A percentile compares a stretch with the other conserved stretches of the same genome.
Evolutionary conservation across 2,329 filamentous ascomycete species (phyloP).

Genomic region (Aspergillus sojae): DNA sequence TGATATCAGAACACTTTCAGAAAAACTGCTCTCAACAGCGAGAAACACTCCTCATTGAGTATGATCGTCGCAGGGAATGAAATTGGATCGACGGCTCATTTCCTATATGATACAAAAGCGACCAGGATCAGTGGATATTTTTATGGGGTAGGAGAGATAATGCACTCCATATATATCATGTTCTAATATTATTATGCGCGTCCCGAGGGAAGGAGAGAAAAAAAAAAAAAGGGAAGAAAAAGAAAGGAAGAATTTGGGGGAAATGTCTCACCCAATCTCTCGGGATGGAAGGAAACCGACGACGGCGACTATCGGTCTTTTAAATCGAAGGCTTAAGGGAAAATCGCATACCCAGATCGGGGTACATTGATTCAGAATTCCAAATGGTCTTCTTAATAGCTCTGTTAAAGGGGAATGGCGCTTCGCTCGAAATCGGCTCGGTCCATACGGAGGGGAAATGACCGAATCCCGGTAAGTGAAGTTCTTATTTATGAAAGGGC

Average conservation of each 20-base stretch:
- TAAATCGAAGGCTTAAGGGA: not conserved
- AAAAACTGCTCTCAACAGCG: not conserved
- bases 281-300: not conserved
- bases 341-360: not conserved
- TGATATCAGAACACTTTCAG: not conserved
- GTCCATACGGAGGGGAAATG: not conserved
- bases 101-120: not conserved
- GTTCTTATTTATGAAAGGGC: not conserved
- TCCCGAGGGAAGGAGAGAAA: not conserved
- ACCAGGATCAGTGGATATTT: not conserved
- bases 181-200: not conserved
- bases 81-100: slow-evolving; percentile 4
- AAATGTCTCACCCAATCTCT: not conserved
- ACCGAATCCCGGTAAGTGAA: not conserved
- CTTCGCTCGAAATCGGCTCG: not conserved
- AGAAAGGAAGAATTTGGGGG: not conserved
- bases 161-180: not conserved
- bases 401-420: not conserved
- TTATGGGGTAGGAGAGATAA: not conserved
- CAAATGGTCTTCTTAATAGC: not conserved
- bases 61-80: slow-evolving; percentile 7
- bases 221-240: too few species aligned
- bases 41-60: not conserved
- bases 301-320: not conserved
- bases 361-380: not conserved